Conservation (phyloP, 768 basidiomycete species). For the Cytidiella melzeri region DNA sequence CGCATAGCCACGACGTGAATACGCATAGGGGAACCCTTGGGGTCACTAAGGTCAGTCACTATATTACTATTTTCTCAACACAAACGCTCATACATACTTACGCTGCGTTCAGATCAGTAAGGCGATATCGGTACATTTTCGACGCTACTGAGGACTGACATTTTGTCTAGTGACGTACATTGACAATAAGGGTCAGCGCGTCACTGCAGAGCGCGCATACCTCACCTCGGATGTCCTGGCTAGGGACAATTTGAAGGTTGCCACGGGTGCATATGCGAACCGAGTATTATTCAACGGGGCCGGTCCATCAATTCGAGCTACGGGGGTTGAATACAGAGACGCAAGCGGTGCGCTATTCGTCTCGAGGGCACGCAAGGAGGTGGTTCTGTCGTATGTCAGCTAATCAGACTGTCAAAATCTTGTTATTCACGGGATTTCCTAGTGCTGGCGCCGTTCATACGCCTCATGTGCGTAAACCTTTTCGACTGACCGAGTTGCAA, state of each 20-base stretch:
- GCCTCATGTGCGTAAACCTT: slow-evolving; percentile 37
- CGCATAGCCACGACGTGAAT: slow-evolving; percentile 50
- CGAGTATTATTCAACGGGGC: slow-evolving; percentile 47
- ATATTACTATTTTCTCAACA: background rate
- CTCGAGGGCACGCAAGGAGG: slow-evolving; percentile 48
- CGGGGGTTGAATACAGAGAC: slow-evolving; percentile 56
- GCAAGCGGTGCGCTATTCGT: slow-evolving; percentile 34
- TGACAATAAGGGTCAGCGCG: slow-evolving; percentile 42
- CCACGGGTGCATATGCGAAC: slow-evolving; percentile 49
- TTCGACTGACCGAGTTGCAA: background rate
- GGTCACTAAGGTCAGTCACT: slow-evolving; percentile 45
- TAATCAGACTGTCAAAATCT: too few species aligned
- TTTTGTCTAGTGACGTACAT: slow-evolving; percentile 57
- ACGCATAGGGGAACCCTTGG: slow-evolving; percentile 52
- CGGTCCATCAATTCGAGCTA: slow-evolving; percentile 36
- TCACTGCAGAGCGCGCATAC: slow-evolving; percentile 62
- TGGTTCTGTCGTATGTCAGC: slow-evolving; percentile 61
- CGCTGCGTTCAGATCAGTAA: slow-evolving; percentile 23
- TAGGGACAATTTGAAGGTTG: slow-evolving; percentile 60
- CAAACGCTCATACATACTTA: background rate
- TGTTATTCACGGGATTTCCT: too few species aligned
- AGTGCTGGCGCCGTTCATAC: slow-evolving; percentile 62
- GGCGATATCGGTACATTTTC: slow-evolving; percentile 9
- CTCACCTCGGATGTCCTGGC: slow-evolving; percentile 57
- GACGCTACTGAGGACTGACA: too few species aligned